Percentiles rank a stretch among this genome's conserved stretches.
Conservation (phyloP, 2,329 filamentous ascomycete species). For the Fusarium paranaense region DNA sequence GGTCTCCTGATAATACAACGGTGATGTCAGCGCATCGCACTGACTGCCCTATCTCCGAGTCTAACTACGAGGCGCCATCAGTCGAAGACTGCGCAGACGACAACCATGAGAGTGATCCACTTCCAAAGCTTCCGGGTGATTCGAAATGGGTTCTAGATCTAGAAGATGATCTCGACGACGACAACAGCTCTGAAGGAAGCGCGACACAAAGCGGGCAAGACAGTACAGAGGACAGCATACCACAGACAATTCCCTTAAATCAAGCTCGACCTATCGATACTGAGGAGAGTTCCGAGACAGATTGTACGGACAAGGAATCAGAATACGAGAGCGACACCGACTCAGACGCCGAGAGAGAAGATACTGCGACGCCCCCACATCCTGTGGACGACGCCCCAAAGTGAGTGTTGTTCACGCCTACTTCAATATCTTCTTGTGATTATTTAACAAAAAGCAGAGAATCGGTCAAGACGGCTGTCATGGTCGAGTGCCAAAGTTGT, state of each 20-base stretch:
- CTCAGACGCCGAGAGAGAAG: neutral
- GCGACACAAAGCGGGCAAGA: neutral
- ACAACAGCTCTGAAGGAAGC: neutral
- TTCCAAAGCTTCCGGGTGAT: neutral
- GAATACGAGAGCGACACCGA: neutral
- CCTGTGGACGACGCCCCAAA: neutral
- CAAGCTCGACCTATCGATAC: neutral
- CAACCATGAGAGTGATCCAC: neutral
- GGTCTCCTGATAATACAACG: neutral
- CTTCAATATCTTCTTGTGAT: neutral
- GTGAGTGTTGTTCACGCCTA: neutral
- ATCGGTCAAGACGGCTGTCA: neutral
- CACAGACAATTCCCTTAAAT: neutral
- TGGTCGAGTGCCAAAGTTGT: neutral
- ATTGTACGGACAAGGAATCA: neutral
- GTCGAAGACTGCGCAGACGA: neutral
- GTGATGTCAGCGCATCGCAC: neutral
- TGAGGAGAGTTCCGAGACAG: neutral
- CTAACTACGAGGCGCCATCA: neutral
- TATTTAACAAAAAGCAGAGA: neutral
- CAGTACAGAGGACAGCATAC: neutral
- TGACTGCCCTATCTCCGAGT: neutral
- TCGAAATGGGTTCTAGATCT: neutral
- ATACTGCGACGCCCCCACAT: neutral
- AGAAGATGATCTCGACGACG: neutral